Base-by-base conservation (phyloP, 1,284 basidiomycete species). In the Tylopilus sp. region DNA sequence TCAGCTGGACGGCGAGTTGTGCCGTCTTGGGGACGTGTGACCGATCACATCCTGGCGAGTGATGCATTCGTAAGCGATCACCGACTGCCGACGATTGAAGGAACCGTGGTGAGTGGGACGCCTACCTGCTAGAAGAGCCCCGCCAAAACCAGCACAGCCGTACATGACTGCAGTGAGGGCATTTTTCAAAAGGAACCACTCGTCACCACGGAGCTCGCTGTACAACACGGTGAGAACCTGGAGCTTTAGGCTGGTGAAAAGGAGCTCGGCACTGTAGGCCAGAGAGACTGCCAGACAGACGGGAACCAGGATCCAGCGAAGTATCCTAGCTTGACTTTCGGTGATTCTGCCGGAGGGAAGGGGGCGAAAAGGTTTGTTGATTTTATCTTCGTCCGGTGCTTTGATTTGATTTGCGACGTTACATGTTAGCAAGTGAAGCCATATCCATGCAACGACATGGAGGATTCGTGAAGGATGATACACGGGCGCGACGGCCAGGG, bases 391-490 rank as follows among this genome's bases (percentile, higher is more conserved):
- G 9, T 77, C 74, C 13, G 73, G 70, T 36, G 70, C 68, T 29
- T 78, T 67, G 32, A 73, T 72, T 67, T 85, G 84, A 61, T 85
- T 85, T 4, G 82, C 77, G 24, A 83, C 69, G 54, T 77, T 74
- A 65, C 81, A 81, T 41, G 79, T 78, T 2, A 85, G 72, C 10
- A 82, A 67, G 62, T 84, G 80, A 22, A 83, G 62, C 81, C 81
- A 84, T 1, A 81, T 74, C 83, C 83, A 85, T 39, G 76, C 70
- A 2, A 77, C 58, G 18, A 68, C 58, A 2, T 61, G 61, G 56
- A 77, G 69, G 16, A 69, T 57, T 26, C 78, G 69, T 33, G 58
- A 66, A 18, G 22, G 24, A 29, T 70, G 66, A 49, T 57, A 63
- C 52, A 62, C 36, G 4, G 71, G 63, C 24, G 60, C 39, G 10